Evolutionary conservation across 2,329 filamentous ascomycete genomes (phyloP), one percentile per base, ranked within the genome.

Genomic region (Monosporascus ibericus): DNA sequence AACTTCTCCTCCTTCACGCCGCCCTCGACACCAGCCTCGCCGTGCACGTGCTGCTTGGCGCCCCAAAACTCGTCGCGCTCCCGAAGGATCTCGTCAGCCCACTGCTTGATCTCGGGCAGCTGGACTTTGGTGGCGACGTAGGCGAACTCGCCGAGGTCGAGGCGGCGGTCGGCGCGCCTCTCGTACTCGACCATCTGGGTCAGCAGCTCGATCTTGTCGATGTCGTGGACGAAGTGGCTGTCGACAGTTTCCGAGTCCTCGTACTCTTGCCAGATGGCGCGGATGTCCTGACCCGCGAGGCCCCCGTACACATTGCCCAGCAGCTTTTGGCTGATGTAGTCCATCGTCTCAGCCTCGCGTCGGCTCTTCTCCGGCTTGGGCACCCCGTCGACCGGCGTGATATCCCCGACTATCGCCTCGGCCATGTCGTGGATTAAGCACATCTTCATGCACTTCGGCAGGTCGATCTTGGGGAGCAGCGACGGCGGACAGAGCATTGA

Each of bases 161-260:
- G 69, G 57, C 74, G 72, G 27, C 82, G 82, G 51, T 84, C 72
- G 48, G 82, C 77, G 14, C 78, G 73, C 63, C 87, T 86, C 80
- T 99, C 94, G 66, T 99, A 99, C 71, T 99, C 94, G 30, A 95
- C 76, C 88, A 96, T 96, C 75, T 99, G 94, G 65, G 95, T 74
- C 55, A 99, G 73, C 59, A 99, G 75, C 74, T 99, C 94, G 70
- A 99, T 85, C 84, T 97, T 97, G 73, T 99, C 94, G 54, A 99
- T 83, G 68, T 99, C 94, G 69, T 99, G 94, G 44, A 99, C 94
- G 58, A 92, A 97, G 55, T 85, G 78, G 60, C 87, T 89, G 68
- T 99, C 92, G 15, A 86, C 73, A 8, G 94, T 97, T 72, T 86
- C 65, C 18, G 84, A 85, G 62, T 94, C 90, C 71, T 99, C 94